These are phyloP conservation scores for Schizochytrium sp. DNA, from an alignment of 108 stramenopile species.

Conservation along the genomic window DNA sequence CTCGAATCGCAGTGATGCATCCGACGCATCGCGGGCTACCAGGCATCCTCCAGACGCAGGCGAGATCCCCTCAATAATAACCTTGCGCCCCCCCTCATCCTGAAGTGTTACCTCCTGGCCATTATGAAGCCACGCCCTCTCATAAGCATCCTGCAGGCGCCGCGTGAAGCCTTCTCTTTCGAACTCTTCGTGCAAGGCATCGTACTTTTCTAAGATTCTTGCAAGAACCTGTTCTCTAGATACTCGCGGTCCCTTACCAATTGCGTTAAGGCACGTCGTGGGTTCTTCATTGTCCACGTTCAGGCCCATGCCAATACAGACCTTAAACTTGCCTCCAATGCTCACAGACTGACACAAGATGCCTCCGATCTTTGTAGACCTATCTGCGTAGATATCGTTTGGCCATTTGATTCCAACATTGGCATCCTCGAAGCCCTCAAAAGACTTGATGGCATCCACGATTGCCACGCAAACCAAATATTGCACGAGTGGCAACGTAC, in stretches of 20 bases:
- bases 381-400: constrained; percentile 38
- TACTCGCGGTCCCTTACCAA: constrained; percentile 4
- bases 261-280: constrained; percentile 35
- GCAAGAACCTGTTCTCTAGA: constrained; percentile 56
- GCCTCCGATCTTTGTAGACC: constrained; percentile 22
- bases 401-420: constrained; percentile 55
- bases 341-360: constrained; percentile 53
- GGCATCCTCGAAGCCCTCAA: background rate
- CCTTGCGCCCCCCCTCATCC: constrained; percentile 41
- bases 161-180: constrained; percentile 29
- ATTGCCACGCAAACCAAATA: constrained; percentile 43
- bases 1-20: constrained; percentile 7
- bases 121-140: constrained; percentile 32
- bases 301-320: constrained; percentile 29
- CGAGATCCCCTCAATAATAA: constrained; percentile 37
- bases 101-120: constrained; percentile 33
- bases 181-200: constrained; percentile 57
- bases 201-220: constrained; percentile 20
- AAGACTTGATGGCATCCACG: constrained; percentile 37
- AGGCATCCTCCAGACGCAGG: constrained; percentile 40
- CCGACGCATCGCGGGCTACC: background rate
- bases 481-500: constrained; percentile 43
- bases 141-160: constrained; percentile 29
- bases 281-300: constrained; percentile 36
- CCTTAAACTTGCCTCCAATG: background rate